phyloP scores from a whole-genome alignment of 257 asterid genomes.

The Forsythia viridissima region DNA sequence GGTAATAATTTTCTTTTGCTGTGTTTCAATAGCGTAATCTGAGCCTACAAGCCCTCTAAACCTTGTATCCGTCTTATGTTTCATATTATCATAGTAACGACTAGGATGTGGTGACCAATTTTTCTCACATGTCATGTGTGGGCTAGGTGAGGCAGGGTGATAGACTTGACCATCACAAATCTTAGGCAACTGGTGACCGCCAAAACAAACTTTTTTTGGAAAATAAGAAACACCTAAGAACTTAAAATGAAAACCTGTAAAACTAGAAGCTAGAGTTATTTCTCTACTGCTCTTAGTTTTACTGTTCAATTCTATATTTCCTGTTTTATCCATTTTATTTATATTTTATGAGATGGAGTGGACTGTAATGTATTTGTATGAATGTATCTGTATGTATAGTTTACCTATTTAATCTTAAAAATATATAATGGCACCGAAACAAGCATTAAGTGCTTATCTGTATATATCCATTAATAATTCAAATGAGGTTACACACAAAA shows the following conservation, averaged over 20 bases:
- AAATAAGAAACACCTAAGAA: background rate
- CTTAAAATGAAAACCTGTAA: background rate
- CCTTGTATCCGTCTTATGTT: background rate
- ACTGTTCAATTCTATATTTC: background rate
- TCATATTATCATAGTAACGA: background rate
- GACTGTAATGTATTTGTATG: background rate
- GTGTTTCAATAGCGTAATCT: background rate
- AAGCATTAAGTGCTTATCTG: background rate
- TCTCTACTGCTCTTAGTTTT: background rate
- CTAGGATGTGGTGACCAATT: background rate
- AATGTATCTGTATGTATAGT: too few relatives aligned
- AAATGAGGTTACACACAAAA: too few relatives aligned
- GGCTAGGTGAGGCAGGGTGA: too few relatives aligned
- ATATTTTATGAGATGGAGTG: background rate
- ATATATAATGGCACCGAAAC: background rate
- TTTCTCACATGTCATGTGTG: background rate
- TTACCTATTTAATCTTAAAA: too few relatives aligned
- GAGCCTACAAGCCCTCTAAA: conserved; percentile 2
- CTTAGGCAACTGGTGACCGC: background rate
- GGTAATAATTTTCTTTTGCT: conserved; percentile 45
- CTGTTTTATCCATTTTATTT: background rate
- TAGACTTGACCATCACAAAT: background rate
- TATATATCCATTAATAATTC: background rate
- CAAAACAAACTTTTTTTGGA: background rate
- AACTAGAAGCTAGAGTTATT: background rate